These are phyloP conservation scores for Colletotrichum kahawae DNA, from an alignment of 2,329 filamentous ascomycete genomes.

Conservation along the genomic window DNA sequence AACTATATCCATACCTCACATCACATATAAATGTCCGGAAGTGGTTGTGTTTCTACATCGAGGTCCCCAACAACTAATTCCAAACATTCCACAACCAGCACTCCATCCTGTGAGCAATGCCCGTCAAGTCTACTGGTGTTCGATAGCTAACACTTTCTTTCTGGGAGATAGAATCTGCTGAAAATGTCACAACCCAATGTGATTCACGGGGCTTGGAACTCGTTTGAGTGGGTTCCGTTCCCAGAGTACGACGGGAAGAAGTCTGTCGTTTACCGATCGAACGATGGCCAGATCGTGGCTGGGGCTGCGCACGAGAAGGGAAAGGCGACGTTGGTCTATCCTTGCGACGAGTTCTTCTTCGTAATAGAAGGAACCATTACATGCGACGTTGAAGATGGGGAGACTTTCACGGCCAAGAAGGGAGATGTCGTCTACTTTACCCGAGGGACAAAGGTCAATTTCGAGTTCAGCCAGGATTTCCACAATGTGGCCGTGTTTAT, in stretches of 20 bases:
- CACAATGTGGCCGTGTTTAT: not conserved
- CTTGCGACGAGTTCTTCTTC: not conserved
- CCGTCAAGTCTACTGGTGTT: too few relatives aligned
- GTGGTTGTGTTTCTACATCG: too few relatives aligned
- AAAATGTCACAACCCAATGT: not conserved
- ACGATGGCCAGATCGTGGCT: not conserved
- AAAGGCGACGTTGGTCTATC: not conserved
- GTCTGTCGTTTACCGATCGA: not conserved
- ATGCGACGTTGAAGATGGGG: not conserved
- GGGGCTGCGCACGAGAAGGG: not conserved
- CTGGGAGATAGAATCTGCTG: too few relatives aligned
- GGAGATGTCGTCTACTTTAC: not conserved
- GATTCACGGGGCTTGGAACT: not conserved
- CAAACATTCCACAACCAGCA: too few relatives aligned
- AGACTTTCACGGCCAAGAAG: not conserved
- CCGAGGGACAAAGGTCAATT: not conserved
- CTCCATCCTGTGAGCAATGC: too few relatives aligned
- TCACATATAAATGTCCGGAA: too few relatives aligned
- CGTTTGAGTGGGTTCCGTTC: not conserved
- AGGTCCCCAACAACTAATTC: too few relatives aligned
- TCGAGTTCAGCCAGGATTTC: not conserved
- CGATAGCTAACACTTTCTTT: too few relatives aligned
- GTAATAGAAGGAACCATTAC: not conserved
- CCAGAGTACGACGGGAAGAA: not conserved
- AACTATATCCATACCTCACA: too few relatives aligned